Percentiles rank a stretch among this genome's conserved stretches.
These are phyloP conservation scores for Dactylellina drechsleri DNA, from an alignment of 2,329 filamentous ascomycete genomes.

Conservation along the genomic window DNA sequence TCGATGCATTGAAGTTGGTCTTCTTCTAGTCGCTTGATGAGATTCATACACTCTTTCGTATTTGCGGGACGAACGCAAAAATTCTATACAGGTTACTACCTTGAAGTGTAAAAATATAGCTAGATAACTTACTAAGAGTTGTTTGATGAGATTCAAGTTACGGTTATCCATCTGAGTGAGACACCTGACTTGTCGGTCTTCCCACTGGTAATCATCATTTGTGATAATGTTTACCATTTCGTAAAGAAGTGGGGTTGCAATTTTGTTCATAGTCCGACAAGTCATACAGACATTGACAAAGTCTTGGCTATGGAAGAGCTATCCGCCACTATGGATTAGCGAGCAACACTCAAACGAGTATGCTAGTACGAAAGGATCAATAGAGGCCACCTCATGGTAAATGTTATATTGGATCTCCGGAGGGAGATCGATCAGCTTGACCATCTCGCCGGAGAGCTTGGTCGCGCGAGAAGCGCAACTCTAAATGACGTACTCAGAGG, in stretches of 20 bases:
- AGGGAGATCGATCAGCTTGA: constrained; percentile 45
- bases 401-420: constrained; percentile 54
- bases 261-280: constrained; percentile 45
- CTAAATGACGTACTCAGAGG: background rate
- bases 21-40: constrained; percentile 32
- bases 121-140: constrained; percentile 31
- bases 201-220: constrained; percentile 47
- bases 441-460: constrained; percentile 24
- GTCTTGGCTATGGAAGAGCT: constrained; percentile 52
- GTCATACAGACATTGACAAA: constrained; percentile 54
- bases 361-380: background rate
- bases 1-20: constrained; percentile 51
- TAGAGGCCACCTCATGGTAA: constrained; percentile 29
- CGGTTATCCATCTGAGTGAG: constrained; percentile 36
- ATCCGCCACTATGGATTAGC: background rate
- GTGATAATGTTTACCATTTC: constrained; percentile 54
- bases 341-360: background rate
- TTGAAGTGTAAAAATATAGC: background rate
- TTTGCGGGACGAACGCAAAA: constrained; percentile 44
- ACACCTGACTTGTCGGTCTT: constrained; percentile 43
- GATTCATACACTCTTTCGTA: constrained; percentile 43
- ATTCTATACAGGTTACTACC: constrained; percentile 11
- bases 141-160: constrained; percentile 32
- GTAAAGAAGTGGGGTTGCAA: constrained; percentile 48
- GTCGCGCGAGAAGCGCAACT: background rate